phyloP scores from a whole-genome alignment of 768 basidiomycete genomes.

The Podaxis rugospora region DNA sequence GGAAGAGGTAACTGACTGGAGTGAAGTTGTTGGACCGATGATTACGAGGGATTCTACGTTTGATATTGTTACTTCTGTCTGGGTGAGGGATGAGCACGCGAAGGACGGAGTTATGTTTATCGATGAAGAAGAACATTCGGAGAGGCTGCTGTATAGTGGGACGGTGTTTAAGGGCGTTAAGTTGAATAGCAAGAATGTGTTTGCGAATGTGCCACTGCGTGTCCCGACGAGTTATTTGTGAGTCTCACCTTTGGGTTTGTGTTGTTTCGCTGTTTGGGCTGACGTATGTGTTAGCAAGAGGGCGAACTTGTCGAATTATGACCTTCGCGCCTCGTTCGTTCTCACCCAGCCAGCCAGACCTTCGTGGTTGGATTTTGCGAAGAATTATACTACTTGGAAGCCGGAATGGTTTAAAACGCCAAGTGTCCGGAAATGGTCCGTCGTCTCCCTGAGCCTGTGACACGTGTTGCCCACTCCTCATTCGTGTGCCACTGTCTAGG shows the following conservation, averaged over 20 bases:
- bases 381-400: constrained; percentile 27
- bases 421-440: constrained; percentile 20
- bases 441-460: constrained; percentile 24
- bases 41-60: constrained; percentile 13
- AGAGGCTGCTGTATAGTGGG: constrained; percentile 22
- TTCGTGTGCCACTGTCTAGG: not conserved
- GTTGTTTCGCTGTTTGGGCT: not conserved
- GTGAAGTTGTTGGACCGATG: constrained; percentile 15
- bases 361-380: constrained; percentile 23
- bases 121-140: constrained; percentile 3
- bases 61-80: constrained; percentile 17
- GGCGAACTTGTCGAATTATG: constrained; percentile 21
- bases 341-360: constrained; percentile 26
- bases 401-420: constrained; percentile 15
- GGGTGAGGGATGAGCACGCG: constrained; percentile 7
- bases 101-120: not conserved
- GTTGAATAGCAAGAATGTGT: constrained; percentile 21
- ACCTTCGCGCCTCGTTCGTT: constrained; percentile 32
- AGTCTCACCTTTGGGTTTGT: constrained; percentile 7
- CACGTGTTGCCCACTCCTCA: not conserved
- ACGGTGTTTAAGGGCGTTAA: constrained; percentile 24
- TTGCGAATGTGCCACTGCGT: constrained; percentile 20
- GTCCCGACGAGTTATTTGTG: constrained; percentile 29
- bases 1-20: not conserved
- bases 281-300: constrained; percentile 16